A percentile compares a stretch with the other conserved stretches of the same genome.
Evolutionary conservation across 768 basidiomycete genomes (phyloP).

Genomic region (Boletus sp.): DNA sequence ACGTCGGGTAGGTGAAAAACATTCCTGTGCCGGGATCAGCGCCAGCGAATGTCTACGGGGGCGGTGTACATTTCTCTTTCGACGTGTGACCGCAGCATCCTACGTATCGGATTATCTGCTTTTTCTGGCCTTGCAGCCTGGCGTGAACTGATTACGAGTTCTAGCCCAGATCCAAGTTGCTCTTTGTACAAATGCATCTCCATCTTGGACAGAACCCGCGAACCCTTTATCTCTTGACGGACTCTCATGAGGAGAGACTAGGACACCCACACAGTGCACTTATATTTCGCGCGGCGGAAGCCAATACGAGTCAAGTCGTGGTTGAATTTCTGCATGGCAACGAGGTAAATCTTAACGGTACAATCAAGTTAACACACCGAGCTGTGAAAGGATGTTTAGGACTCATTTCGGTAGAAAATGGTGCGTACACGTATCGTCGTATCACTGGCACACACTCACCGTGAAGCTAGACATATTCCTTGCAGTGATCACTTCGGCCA

Average conservation of each 20-base stretch:
- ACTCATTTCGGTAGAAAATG: constrained; percentile 69
- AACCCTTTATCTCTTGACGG: constrained; percentile 70
- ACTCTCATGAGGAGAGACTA: constrained; percentile 59
- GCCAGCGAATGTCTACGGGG: too few relatives aligned
- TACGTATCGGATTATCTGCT: not conserved
- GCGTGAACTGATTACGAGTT: not conserved
- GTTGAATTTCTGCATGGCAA: constrained; percentile 82
- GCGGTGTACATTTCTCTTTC: not conserved
- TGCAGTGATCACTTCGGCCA: constrained; percentile 73
- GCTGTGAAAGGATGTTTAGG: constrained; percentile 84
- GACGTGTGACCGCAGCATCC: too few relatives aligned
- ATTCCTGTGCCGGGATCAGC: too few relatives aligned
- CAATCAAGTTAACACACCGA: constrained; percentile 67
- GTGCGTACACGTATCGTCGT: constrained; percentile 36
- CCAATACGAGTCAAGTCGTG: constrained; percentile 60
- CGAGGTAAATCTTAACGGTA: constrained; percentile 63
- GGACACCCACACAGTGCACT: constrained; percentile 64
- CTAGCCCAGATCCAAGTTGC: not conserved
- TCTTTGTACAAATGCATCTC: constrained; percentile 57
- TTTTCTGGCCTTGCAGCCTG: not conserved
- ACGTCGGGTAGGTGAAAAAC: too few relatives aligned
- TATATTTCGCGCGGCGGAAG: constrained; percentile 65
- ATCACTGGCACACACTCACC: constrained; percentile 5
- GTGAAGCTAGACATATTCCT: constrained; percentile 72
- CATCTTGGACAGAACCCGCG: constrained; percentile 69